Base-by-base conservation (phyloP, 257 asterid species). In the Echites panduratus region DNA sequence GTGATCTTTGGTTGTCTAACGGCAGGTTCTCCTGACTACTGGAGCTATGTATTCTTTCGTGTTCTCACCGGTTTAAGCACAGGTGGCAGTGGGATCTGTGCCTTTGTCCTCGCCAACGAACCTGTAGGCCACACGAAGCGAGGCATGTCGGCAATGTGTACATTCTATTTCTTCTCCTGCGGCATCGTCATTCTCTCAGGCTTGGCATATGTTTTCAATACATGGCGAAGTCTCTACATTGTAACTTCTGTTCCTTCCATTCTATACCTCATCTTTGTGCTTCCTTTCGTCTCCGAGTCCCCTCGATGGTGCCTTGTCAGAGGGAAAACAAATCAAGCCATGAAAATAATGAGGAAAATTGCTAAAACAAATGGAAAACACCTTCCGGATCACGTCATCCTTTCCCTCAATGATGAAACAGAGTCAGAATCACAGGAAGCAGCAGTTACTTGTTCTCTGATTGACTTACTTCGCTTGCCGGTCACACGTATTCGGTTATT, bases 51-150 rank as follows among this genome's bases (percentile, higher is more conserved):
- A 63, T 35, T 85, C 45, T 32, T 84, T 72, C 96, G 97, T 49
- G 43, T 93, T 68, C 90, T 93, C 47, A 87, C 97, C 41, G 98
- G 98, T 26, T 90, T 87, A 83, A 90, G 97, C 86, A 90, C 93
- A 0, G 97, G 98, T 29, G 97, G 98, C 0, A 90, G 85, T 5
- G 98, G 98, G 80, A 95, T 93, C 38, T 89, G 97, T 47, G 84
- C 96, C 16, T 90, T 93, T 73, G 97, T 93, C 77, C 93, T 90
- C 0, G 85, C 98, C 29, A 90, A 97, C 2, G 98, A 93, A 84
- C 98, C 98, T 27, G 65, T 90, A 0, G 98, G 98, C 29, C 96
- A 96, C 7, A 32, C 78, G 2, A 86, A 79, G 79, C 97, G 97
- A 0, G 98, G 98, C 0, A 47, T 81, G 7, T 96, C 89, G 0